A percentile compares a stretch with the other conserved stretches of the same genome.
These are phyloP conservation scores for Pseudognaphalium luteoalbum DNA, from an alignment of 129 eudicot species.

Conservation along the genomic window DNA sequence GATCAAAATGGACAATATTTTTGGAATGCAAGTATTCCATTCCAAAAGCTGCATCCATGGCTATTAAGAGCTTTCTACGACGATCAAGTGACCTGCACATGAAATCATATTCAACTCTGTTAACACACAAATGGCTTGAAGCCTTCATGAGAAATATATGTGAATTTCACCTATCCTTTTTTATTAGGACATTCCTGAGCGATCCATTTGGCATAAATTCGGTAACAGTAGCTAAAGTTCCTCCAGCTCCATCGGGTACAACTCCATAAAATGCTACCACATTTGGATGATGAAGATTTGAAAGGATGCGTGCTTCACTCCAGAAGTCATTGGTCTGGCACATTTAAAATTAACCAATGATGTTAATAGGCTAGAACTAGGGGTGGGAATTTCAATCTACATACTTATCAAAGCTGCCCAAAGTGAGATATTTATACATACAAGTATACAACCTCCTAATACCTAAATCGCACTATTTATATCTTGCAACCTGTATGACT, in stretches of 20 bases:
- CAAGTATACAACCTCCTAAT: too few relatives aligned
- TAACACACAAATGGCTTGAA: constrained; percentile 5
- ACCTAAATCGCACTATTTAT: too few relatives aligned
- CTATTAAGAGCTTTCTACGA: constrained; percentile 70
- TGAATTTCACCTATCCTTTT: constrained; percentile 66
- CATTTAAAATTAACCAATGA: constrained; percentile 10
- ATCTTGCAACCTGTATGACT: too few relatives aligned
- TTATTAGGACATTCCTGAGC: constrained; percentile 71
- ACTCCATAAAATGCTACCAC: constrained; percentile 95
- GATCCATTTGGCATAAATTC: constrained; percentile 90
- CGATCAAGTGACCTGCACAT: constrained; percentile 71
- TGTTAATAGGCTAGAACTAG: background rate
- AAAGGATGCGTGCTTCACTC: constrained; percentile 81
- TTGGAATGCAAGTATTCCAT: constrained; percentile 93
- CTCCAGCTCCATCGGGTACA: constrained; percentile 93
- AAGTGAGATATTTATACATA: too few relatives aligned
- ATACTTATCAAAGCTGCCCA: too few relatives aligned
- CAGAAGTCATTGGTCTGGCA: constrained; percentile 78
- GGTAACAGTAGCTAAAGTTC: constrained; percentile 87
- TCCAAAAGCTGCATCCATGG: constrained; percentile 96
- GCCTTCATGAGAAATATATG: constrained; percentile 2
- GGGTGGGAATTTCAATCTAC: too few relatives aligned
- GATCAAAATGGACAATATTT: constrained; percentile 91
- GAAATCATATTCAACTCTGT: constrained; percentile 13
- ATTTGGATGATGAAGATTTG: constrained; percentile 93